These are phyloP conservation scores for Olyra latifolia DNA, from an alignment of 176 grass and related monocot species.

Conservation along the genomic window DNA sequence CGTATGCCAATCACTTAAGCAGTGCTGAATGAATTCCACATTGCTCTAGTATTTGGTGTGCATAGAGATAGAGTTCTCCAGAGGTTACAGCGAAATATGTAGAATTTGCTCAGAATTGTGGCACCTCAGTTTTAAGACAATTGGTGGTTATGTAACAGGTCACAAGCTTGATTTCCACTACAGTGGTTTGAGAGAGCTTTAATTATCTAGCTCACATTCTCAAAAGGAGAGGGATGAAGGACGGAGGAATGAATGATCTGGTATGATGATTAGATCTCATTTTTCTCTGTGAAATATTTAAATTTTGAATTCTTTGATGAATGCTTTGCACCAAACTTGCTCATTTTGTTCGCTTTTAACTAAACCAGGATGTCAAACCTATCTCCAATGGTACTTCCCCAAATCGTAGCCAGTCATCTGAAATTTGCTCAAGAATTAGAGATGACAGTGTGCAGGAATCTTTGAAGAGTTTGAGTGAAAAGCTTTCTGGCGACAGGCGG, in stretches of 20 bases:
- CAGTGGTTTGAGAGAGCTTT: not conserved
- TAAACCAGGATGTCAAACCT: constrained; percentile 50
- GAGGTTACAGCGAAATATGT: not conserved
- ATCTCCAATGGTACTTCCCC: constrained; percentile 37
- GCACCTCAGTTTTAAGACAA: not conserved
- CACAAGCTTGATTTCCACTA: constrained; percentile 20
- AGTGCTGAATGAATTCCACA: not conserved
- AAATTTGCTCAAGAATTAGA: constrained; percentile 47
- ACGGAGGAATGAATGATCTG: constrained; percentile 3
- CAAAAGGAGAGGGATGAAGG: not conserved
- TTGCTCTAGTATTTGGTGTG: not conserved
- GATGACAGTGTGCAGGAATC: constrained; percentile 50
- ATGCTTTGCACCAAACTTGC: constrained; percentile 27
- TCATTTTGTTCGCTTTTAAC: constrained; percentile 2
- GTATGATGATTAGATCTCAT: not conserved
- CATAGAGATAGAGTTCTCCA: constrained; percentile 4
- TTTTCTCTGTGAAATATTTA: not conserved
- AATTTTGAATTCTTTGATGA: constrained; percentile 1
- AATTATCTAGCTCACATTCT: constrained; percentile 15
- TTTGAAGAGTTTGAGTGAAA: constrained; percentile 79
- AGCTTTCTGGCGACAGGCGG: no score
- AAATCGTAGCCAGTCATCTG: constrained; percentile 50
- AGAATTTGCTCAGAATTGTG: not conserved
- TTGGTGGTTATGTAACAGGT: constrained; percentile 15
- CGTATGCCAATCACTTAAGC: not conserved